These are phyloP conservation scores for Vigna radiata DNA, from an alignment of 306 rosid species.

Conservation along the genomic window DNA sequence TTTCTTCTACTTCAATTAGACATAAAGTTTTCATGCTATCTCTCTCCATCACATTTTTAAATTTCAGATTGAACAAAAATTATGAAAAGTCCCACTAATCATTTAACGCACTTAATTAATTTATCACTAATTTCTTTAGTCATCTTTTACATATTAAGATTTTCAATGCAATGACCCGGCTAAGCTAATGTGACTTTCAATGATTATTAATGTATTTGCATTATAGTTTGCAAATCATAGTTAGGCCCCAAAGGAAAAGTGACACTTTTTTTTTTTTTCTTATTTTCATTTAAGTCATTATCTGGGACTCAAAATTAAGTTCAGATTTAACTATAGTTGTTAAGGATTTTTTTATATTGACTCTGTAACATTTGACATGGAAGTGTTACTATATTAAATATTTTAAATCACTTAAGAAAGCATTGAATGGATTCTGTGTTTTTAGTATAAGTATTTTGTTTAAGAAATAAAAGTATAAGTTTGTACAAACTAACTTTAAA, in stretches of 20 bases:
- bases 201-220: background rate
- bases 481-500: too few species aligned
- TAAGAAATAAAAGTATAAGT: background rate
- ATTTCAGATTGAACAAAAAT: constrained; percentile 22
- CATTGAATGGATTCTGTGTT: background rate
- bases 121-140: background rate
- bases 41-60: background rate
- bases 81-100: constrained; percentile 32
- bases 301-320: constrained; percentile 8
- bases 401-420: background rate
- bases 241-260: background rate
- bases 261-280: too few species aligned
- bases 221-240: constrained; percentile 20
- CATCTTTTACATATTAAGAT: background rate
- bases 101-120: background rate
- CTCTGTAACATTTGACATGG: background rate
- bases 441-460: background rate
- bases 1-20: constrained; percentile 54
- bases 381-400: background rate
- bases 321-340: constrained; percentile 1
- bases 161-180: background rate
- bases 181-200: constrained; percentile 14
- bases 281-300: background rate
- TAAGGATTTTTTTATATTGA: background rate
- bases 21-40: constrained; percentile 40